Base-by-base conservation (phyloP, 2,329 filamentous ascomycete species). In the Coniochaeta sp. region DNA sequence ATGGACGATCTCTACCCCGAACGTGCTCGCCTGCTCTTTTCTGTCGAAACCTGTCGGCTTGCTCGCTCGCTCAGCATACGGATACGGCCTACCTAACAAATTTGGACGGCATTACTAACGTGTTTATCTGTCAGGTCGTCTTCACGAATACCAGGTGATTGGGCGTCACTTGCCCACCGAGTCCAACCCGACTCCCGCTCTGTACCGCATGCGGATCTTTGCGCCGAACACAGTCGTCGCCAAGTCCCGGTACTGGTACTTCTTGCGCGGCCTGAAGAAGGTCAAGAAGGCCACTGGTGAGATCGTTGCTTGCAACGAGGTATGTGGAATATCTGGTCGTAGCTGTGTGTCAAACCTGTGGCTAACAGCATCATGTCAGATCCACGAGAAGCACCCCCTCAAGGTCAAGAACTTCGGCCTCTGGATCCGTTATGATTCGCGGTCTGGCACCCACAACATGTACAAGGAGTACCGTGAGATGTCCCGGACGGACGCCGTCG, bases 381-480 rank as follows among this genome's bases (percentile, higher is more conserved):
- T 99, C 84, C 82, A 87, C 82, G 95, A 99, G 92, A 98, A 98
- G 89, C 92, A 91, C 81, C 95, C 95, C 74, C 85, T 93, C 76
- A 97, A 96, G 87, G 93, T 99, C 87, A 99, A 99, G 92, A 99
- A 97, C 90, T 98, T 99, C 79, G 95, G 95, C 79, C 89, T 99
- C 88, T 99, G 96, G 96, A 89, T 99, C 83, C 93, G 96, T 78
- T 99, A 99, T 85, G 93, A 99, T 84, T 99, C 96, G 66, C 93
- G 95, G 81, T 98, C 95, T 73, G 95, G 95, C 74, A 99, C 95
- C 74, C 95, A 99, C 92, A 99, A 99, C 90, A 99, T 99, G 95
- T 99, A 99, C 91, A 98, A 98, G 89, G 95, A 99, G 89, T 98
- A 97, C 90, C 91, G 95, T 78, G 95, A 98, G 87, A 90, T 98